Evolutionary conservation across 257 asterid genomes (phyloP), one percentile per base, ranked within the genome.

Genomic region (Primulina eburnea): DNA sequence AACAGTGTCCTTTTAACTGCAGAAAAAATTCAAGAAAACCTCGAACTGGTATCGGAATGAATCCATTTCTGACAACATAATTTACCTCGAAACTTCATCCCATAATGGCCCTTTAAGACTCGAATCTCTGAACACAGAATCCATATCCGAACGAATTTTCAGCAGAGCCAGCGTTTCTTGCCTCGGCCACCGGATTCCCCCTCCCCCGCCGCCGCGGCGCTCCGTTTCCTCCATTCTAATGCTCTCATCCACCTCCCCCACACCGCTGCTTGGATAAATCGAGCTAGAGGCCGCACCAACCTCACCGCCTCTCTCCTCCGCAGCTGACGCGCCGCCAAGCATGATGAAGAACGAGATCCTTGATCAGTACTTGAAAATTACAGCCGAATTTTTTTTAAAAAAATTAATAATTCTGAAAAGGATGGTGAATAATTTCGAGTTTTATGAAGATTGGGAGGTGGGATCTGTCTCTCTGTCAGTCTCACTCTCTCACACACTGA

Each of bases 31-130:
- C 3, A 7, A 16, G 33, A 32, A 32, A 32, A 32, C 34, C 34
- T 32, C 34, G 4, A 34, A 63, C 28, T 30, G 67, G 29, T 2
- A 34, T 11, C 17, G 1, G 33, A 38, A 8, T n/a, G 3, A 64
- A 17, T 35, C 20, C 38, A 47, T 5, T 0, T 35, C 38, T 64
- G 68, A 21, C 11, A 21, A 64, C 11, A 35, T 26, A 28, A 40
- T 37, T n/a, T 29, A 81, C 85, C 85, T 77, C 71, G 82, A 81
- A 81, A 81, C 76, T 62, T 71, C 79, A 8, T 81, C 85, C 85
- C 85, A 81, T 0, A 81, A 78, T 24, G 85, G 85, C 6, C 62
- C 82, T 57, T 81, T 81, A 60, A 76, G 82, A 18, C 80, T 74
- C 69, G 85, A 79, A 18, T 81, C 85, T 34, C 82, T 79, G 62